Conservation (phyloP, 1,284 basidiomycete species). For the Ceratobasidium sp. region DNA sequence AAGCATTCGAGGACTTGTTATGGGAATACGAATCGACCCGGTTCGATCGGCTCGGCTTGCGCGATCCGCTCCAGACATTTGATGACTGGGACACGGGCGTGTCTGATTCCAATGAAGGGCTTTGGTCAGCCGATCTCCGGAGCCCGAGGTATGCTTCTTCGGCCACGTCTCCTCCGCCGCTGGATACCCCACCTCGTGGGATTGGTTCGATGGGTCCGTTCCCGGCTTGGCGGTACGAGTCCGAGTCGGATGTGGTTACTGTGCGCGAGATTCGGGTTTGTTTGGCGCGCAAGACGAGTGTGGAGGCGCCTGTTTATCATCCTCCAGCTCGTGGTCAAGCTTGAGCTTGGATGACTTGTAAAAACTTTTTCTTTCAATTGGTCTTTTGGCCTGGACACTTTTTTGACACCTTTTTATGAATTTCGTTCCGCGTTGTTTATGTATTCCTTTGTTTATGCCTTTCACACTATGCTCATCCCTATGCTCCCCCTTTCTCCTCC, state of each 20-base stretch:
- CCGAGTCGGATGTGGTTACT: conserved; percentile 28
- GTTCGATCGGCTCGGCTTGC: conserved; percentile 34
- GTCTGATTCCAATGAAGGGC: conserved; percentile 28
- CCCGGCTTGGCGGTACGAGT: conserved; percentile 39
- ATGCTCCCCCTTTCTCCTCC: conserved; percentile 9
- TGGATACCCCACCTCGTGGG: background rate
- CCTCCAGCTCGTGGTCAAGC: background rate
- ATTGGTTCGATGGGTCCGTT: conserved; percentile 33
- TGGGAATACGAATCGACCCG: conserved; percentile 43
- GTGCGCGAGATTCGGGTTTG: conserved; percentile 44
- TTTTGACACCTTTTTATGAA: conserved; percentile 13
- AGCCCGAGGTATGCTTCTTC: conserved; percentile 25
- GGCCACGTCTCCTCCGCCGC: conserved; percentile 14
- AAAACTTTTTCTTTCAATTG: background rate
- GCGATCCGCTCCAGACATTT: conserved; percentile 40
- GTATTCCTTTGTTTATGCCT: conserved; percentile 8
- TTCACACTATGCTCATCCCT: background rate
- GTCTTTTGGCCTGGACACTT: background rate
- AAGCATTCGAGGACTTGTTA: conserved; percentile 37
- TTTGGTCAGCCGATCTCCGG: conserved; percentile 27
- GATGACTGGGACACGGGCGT: conserved; percentile 34
- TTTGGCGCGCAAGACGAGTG: conserved; percentile 35
- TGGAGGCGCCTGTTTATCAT: conserved; percentile 8
- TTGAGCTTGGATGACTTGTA: background rate
- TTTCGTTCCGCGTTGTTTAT: conserved; percentile 17